Evolutionary conservation across 768 basidiomycete genomes (phyloP), one percentile per base, ranked within the genome.

Genomic region (Termitomyces sp.): DNA sequence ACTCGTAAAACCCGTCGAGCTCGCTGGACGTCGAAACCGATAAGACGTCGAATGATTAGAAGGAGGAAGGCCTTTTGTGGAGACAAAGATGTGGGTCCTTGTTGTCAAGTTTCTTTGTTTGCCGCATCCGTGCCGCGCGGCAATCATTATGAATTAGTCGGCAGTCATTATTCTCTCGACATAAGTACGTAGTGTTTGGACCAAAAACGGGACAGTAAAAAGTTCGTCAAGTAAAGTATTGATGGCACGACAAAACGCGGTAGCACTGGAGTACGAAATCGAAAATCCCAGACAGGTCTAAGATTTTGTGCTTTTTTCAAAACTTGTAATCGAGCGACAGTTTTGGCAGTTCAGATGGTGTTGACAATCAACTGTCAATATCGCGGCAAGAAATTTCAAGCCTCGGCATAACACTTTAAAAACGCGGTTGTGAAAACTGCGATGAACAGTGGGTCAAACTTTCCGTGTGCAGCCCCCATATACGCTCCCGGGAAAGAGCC

Each of bases 401-500:
- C 36, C n/a, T 43, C 14, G 24, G 42, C 41, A 52, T 31, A 20
- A 12, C 10, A n/a, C 18, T 7, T 39, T 10, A 20, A 20, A n/a
- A 41, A 41, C 26, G 44, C 29, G 9, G 52, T 47, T 46, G 53
- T 57, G 58, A 53, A 37, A 37, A 61, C 37, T 41, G 53, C 50
- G 46, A 63, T 63, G 62, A 63, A 58, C 56, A 56, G 47, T 42
- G 58, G 56, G 47, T 59, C 63, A 55, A 60, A 50, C 18, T 63
- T 44, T 61, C 80, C 79, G 18, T 73, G 77, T 58, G 77, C 84
- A 48, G 83, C 87, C 42, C 94, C 94, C 36, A 72, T 94, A 61
- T 94, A 86, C 71, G 82, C 88, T 12, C 81, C 86, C n/a, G 92
- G 92, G 37, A 88, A 86, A 71, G 94, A 94, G 68, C 92, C 90